Percentiles rank a stretch among this genome's conserved stretches.
phyloP scores from a whole-genome alignment of 805 yeast genomes.

The Metschnikowia chrysomelidarum region DNA sequence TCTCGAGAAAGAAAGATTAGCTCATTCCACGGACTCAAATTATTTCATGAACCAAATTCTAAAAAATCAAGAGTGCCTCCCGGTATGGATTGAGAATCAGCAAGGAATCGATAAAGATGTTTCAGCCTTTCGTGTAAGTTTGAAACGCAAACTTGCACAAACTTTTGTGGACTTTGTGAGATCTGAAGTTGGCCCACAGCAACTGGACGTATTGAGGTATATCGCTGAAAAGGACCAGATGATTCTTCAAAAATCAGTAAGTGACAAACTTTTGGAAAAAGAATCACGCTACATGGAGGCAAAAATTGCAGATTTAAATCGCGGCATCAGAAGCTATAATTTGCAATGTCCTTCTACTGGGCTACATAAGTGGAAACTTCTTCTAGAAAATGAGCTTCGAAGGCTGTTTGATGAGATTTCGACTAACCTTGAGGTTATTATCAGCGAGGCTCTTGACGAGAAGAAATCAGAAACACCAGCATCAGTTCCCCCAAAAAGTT shows the following conservation, averaged over 20 bases:
- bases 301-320: constrained; percentile 15
- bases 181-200: background rate
- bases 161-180: constrained; percentile 3
- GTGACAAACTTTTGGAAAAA: background rate
- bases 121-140: constrained; percentile 42
- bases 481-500: background rate
- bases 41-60: constrained; percentile 78
- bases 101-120: constrained; percentile 51
- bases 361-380: constrained; percentile 39
- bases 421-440: constrained; percentile 3
- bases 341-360: constrained; percentile 37
- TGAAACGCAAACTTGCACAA: constrained; percentile 25
- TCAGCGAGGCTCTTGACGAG: constrained; percentile 1
- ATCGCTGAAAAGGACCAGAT: background rate
- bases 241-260: background rate
- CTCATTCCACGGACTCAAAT: constrained; percentile 59
- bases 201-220: background rate
- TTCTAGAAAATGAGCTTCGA: constrained; percentile 26
- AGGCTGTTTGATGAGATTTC: constrained; percentile 20
- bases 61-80: constrained; percentile 71
- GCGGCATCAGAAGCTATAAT: constrained; percentile 33
- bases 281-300: constrained; percentile 11
- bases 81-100: constrained; percentile 90
- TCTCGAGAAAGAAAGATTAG: constrained; percentile 50
- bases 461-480: background rate